Percentiles rank a stretch among this genome's conserved stretches.
Conservation (phyloP, 2,329 filamentous ascomycete species). For the Xylariales sp. region DNA sequence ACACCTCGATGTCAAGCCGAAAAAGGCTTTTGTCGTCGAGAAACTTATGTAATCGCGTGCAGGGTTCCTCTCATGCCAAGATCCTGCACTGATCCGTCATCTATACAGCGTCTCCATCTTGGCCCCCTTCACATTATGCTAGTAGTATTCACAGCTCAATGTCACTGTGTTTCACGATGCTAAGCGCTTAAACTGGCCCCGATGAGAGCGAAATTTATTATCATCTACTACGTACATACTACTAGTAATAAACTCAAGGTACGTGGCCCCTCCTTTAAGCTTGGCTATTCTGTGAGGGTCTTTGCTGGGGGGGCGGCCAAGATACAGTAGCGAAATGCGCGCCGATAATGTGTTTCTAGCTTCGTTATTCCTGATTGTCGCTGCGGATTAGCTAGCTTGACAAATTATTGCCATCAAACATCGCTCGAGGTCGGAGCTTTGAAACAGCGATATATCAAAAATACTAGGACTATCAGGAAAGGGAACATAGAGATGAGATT, state of each 20-base stretch:
- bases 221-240: not conserved
- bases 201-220: not conserved
- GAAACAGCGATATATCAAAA: not conserved
- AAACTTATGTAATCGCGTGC: constrained; percentile 25
- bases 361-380: not conserved
- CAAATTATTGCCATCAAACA: not conserved
- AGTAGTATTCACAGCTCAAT: not conserved
- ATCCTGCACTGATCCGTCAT: constrained; percentile 27
- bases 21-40: constrained; percentile 4
- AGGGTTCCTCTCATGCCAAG: constrained; percentile 31
- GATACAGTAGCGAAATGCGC: not conserved
- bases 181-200: constrained; percentile 12
- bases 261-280: not conserved
- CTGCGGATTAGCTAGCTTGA: not conserved
- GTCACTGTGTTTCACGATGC: constrained; percentile 9
- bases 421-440: not conserved
- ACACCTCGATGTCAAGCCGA: not conserved
- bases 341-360: not conserved
- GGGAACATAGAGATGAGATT: not conserved
- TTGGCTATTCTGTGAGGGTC: not conserved
- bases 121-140: not conserved
- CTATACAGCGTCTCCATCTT: constrained; percentile 20
- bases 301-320: not conserved
- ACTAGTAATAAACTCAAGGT: not conserved
- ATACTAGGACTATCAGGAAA: not conserved